Evolutionary conservation across 345 rosid genomes (phyloP).

Genomic region (Euphorbia tirucalli): DNA sequence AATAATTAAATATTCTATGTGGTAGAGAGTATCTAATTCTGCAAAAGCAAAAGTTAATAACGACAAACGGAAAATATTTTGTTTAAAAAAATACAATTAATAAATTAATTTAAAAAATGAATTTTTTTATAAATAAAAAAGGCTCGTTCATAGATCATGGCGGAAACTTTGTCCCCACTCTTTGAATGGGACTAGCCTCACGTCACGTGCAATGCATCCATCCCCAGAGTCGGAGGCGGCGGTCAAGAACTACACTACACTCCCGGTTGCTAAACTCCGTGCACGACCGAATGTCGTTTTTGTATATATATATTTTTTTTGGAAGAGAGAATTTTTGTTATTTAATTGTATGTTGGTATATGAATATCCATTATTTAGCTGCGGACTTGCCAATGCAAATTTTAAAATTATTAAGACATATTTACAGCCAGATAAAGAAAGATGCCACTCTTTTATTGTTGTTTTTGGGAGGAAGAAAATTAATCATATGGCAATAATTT

Average conservation of each 20-base stretch:
- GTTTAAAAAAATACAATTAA: not conserved
- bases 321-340: no score
- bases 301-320: no score
- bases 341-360: no score
- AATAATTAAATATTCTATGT: no score
- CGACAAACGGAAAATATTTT: no score
- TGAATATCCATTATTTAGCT: no score
- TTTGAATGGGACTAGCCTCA: not conserved
- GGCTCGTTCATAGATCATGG: constrained; percentile 6
- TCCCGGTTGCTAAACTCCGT: not conserved
- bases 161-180: constrained; percentile 3
- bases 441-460: not conserved
- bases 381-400: not conserved
- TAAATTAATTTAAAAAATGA: not conserved
- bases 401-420: no score
- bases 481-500: no score
- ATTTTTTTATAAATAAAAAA: not conserved
- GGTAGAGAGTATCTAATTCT: no score
- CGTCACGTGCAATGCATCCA: not conserved
- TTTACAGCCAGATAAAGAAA: not conserved
- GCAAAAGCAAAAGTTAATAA: no score
- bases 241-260: no score
- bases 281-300: not conserved
- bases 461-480: not conserved
- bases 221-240: constrained; percentile 1